Conservation (phyloP, 1,139 yeast genomes). For the Lizanozyma gosingica region DNA sequence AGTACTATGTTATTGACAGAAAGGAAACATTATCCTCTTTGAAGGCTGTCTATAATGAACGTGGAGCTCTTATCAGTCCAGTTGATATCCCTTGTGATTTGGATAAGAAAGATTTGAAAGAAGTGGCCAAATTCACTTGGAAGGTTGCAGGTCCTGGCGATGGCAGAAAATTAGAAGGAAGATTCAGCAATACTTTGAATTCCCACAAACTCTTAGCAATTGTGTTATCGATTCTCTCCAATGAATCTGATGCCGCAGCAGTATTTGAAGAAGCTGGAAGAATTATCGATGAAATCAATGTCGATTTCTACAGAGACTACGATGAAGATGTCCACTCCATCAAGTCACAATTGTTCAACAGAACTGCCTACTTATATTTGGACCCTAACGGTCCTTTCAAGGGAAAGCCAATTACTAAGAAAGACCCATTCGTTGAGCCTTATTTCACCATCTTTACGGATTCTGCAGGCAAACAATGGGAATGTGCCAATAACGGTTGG, state of each 20-base stretch:
- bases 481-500: constrained; percentile 96
- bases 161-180: constrained; percentile 14
- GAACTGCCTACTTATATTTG: constrained; percentile 67
- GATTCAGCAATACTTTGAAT: constrained; percentile 51
- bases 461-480: constrained; percentile 48
- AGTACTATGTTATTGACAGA: constrained; percentile 69
- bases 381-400: constrained; percentile 74
- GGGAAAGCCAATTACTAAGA: constrained; percentile 48
- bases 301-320: constrained; percentile 62
- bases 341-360: constrained; percentile 57
- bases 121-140: constrained; percentile 44
- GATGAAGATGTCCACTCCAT: constrained; percentile 65
- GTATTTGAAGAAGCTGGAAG: constrained; percentile 33
- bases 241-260: constrained; percentile 20
- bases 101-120: constrained; percentile 25
- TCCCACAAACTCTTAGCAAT: constrained; percentile 39
- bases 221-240: constrained; percentile 23
- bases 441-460: constrained; percentile 70
- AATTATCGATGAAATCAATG: constrained; percentile 70
- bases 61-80: constrained; percentile 12
- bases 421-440: constrained; percentile 67
- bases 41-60: constrained; percentile 31
- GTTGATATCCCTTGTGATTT: constrained; percentile 23
- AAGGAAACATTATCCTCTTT: constrained; percentile 22
- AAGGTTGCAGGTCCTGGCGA: constrained; percentile 24